Conservation (phyloP, 2,329 filamentous ascomycete genomes). For the Aspergillus pseudonomiae region DNA sequence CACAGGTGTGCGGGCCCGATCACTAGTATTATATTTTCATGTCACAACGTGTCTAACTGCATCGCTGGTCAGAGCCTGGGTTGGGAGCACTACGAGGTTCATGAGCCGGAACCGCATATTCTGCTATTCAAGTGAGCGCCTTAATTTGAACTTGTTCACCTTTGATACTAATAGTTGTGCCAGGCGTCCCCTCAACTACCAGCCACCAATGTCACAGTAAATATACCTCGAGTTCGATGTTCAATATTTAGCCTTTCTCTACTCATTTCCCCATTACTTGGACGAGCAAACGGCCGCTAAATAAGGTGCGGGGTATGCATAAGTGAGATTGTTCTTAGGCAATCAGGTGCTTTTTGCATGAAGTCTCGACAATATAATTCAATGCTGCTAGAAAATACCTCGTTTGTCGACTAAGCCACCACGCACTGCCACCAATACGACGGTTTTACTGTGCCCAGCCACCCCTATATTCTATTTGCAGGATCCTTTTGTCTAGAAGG, state of each 20-base stretch:
- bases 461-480: conserved; percentile 8
- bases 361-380: conserved; percentile 34
- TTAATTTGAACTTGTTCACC: conserved; percentile 2
- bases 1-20: conserved; percentile 68
- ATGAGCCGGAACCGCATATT: conserved; percentile 98
- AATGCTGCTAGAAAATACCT: conserved; percentile 20
- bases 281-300: conserved; percentile 8
- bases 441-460: conserved; percentile 3
- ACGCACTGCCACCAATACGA: conserved; percentile 11
- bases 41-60: conserved; percentile 8
- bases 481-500: neutral
- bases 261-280: neutral
- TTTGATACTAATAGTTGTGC: conserved; percentile 23
- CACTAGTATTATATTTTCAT: neutral
- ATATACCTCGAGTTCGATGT: neutral
- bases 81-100: conserved; percentile 99
- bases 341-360: conserved; percentile 29
- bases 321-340: conserved; percentile 18
- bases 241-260: conserved; percentile 6
- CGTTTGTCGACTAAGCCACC: conserved; percentile 15
- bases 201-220: conserved; percentile 60
- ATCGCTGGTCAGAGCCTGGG: conserved; percentile 75
- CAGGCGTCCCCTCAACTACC: conserved; percentile 83
- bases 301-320: conserved; percentile 8
- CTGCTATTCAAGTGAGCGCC: conserved; percentile 89